These are phyloP conservation scores for Russula sp. DNA, from an alignment of 768 basidiomycete species.

Conservation along the genomic window DNA sequence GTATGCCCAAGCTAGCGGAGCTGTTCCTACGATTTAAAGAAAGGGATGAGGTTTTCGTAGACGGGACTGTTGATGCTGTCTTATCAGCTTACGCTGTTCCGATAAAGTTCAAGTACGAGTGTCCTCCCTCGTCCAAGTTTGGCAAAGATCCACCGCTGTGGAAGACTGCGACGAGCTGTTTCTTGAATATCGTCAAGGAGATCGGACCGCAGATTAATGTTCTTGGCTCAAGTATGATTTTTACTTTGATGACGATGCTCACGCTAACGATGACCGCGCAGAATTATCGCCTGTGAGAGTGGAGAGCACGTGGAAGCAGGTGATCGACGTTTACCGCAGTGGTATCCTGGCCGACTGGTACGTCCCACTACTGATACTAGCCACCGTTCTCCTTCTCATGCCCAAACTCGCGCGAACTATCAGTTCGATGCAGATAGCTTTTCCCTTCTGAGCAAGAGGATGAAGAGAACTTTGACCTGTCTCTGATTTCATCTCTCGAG, in stretches of 20 bases:
- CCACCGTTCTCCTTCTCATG: conserved; percentile 1
- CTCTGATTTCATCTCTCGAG: conserved; percentile 75
- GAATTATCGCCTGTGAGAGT: conserved; percentile 52
- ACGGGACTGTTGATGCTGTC: conserved; percentile 83
- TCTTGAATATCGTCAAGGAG: conserved; percentile 52
- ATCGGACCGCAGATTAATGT: conserved; percentile 51
- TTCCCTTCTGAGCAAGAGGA: conserved; percentile 62
- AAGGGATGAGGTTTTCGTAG: conserved; percentile 57
- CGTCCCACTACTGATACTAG: not conserved
- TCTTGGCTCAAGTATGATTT: conserved; percentile 46
- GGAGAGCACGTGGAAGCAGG: conserved; percentile 84
- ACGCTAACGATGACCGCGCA: conserved; percentile 31
- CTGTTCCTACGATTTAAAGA: conserved; percentile 68
- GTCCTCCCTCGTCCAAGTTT: conserved; percentile 83
- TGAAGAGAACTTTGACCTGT: conserved; percentile 83
- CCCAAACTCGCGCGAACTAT: not conserved
- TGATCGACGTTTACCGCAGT: conserved; percentile 31
- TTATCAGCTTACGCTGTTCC: conserved; percentile 70
- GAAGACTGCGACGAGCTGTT: conserved; percentile 46
- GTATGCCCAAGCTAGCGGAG: conserved; percentile 56
- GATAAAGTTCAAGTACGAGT: conserved; percentile 95
- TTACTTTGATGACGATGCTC: not conserved
- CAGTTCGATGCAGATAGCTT: conserved; percentile 61
- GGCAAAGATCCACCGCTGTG: conserved; percentile 87
- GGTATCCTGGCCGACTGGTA: conserved; percentile 84